A percentile compares a stretch with the other conserved stretches of the same genome.
phyloP scores from a whole-genome alignment of 2,329 filamentous ascomycete genomes.

The Sclerotinia spermophila region DNA sequence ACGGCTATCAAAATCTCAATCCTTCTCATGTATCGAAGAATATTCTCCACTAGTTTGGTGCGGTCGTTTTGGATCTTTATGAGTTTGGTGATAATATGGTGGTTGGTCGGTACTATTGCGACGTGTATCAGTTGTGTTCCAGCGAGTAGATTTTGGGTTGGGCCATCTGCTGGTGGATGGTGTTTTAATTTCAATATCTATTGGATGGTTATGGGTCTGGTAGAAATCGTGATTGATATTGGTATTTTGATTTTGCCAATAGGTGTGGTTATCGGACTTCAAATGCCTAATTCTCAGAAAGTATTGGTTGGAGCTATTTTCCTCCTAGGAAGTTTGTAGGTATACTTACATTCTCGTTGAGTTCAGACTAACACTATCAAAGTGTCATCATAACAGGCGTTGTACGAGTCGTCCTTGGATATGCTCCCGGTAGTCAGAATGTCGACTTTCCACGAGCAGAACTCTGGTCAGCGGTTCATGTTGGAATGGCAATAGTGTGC shows the following conservation, averaged over 20 bases:
- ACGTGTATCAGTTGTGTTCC: constrained; percentile 12
- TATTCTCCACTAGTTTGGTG: background rate
- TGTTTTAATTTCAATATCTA: constrained; percentile 19
- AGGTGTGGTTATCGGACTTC: constrained; percentile 2
- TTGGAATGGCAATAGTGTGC: constrained; percentile 23
- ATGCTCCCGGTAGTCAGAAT: constrained; percentile 20
- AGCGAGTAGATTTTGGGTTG: constrained; percentile 7
- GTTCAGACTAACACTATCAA: background rate
- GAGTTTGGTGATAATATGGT: background rate
- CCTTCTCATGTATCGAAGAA: constrained; percentile 17
- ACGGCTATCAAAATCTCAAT: constrained; percentile 18
- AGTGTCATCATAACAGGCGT: constrained; percentile 22
- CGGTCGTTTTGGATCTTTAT: background rate
- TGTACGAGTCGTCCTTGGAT: constrained; percentile 19
- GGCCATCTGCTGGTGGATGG: constrained; percentile 7
- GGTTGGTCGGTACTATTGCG: constrained; percentile 5
- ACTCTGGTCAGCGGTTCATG: constrained; percentile 21
- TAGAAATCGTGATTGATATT: constrained; percentile 16
- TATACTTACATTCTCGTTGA: background rate
- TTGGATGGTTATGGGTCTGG: constrained; percentile 10
- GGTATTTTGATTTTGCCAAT: constrained; percentile 13
- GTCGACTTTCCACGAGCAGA: constrained; percentile 21
- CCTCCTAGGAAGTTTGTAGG: constrained; percentile 17
- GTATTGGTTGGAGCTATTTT: constrained; percentile 15
- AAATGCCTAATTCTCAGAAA: constrained; percentile 13